Evolutionary conservation across 108 stramenopile genomes (phyloP).

Genomic region (Cyclotella atomus): DNA sequence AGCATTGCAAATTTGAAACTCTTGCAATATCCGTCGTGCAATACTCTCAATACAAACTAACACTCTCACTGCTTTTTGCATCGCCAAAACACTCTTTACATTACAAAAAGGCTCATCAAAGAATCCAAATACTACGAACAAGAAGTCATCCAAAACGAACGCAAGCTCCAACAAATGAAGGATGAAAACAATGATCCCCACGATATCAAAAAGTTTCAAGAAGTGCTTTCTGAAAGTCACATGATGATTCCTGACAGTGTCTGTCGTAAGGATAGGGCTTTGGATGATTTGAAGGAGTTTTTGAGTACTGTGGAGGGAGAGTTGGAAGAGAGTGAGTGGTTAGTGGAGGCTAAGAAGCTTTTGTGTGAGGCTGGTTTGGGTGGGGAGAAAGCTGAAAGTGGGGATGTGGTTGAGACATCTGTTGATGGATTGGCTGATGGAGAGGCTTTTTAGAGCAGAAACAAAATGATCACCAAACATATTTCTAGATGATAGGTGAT

Average conservation of each 20-base stretch:
- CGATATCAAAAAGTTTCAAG: conserved; percentile 86
- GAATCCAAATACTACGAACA: conserved; percentile 76
- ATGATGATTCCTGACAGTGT: conserved; percentile 89
- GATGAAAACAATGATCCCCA: conserved; percentile 65
- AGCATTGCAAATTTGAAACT: too few species aligned
- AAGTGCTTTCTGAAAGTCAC: conserved; percentile 78
- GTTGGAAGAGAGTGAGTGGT: conserved; percentile 38
- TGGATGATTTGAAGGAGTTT: conserved; percentile 68
- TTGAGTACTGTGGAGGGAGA: conserved; percentile 35
- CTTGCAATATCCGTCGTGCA: too few species aligned
- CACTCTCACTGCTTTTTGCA: background rate
- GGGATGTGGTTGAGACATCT: conserved; percentile 28
- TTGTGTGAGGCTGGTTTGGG: conserved; percentile 15
- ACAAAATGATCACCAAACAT: background rate
- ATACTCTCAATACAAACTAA: too few species aligned
- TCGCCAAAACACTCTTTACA: background rate
- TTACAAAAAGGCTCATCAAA: conserved; percentile 55
- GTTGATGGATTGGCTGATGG: conserved; percentile 38
- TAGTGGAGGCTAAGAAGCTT: conserved; percentile 43
- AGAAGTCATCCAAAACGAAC: conserved; percentile 78
- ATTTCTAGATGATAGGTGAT: background rate
- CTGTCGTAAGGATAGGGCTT: conserved; percentile 54
- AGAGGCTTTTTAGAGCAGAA: conserved; percentile 31
- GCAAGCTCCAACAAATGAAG: conserved; percentile 73
- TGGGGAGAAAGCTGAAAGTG: conserved; percentile 1